These are phyloP conservation scores for Umbelopsis sp. DNA, from an alignment of 371 early-diverging fungal genomes.

Conservation along the genomic window DNA sequence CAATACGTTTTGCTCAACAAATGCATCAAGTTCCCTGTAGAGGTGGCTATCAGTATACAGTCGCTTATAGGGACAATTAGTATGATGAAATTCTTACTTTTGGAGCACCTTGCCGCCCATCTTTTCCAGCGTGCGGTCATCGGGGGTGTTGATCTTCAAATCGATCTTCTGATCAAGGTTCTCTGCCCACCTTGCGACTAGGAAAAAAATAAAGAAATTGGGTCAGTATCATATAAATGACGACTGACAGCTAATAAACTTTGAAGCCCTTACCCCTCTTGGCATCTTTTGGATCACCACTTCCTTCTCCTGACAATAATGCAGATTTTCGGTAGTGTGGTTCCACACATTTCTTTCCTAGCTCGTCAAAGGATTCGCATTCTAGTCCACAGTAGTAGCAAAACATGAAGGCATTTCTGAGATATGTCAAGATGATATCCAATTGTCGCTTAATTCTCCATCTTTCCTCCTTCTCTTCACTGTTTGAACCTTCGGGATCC, in stretches of 20 bases:
- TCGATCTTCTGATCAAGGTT: slow-evolving; percentile 69
- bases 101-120: slow-evolving; percentile 80
- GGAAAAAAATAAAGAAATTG: background rate
- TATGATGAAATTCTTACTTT: slow-evolving; percentile 45
- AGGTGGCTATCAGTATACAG: background rate
- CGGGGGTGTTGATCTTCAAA: slow-evolving; percentile 62
- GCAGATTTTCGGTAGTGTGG: slow-evolving; percentile 67
- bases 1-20: slow-evolving; percentile 57
- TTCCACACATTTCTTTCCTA: slow-evolving; percentile 74
- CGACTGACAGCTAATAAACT: slow-evolving; percentile 28
- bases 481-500: slow-evolving; percentile 28
- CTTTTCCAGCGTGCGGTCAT: slow-evolving; percentile 68
- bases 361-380: slow-evolving; percentile 82
- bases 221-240: background rate
- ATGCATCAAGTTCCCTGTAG: slow-evolving; percentile 51
- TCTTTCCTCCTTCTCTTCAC: slow-evolving; percentile 28
- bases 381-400: slow-evolving; percentile 93
- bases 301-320: background rate
- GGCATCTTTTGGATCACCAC: slow-evolving; percentile 32
- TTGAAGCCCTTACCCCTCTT: slow-evolving; percentile 29
- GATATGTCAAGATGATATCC: slow-evolving; percentile 84
- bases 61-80: background rate
- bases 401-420: slow-evolving; percentile 89
- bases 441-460: slow-evolving; percentile 60
- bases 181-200: slow-evolving; percentile 60